A percentile compares a stretch with the other conserved stretches of the same genome.
Conservation (phyloP, 1,139 yeast genomes). For the Williopsis jadinii region DNA sequence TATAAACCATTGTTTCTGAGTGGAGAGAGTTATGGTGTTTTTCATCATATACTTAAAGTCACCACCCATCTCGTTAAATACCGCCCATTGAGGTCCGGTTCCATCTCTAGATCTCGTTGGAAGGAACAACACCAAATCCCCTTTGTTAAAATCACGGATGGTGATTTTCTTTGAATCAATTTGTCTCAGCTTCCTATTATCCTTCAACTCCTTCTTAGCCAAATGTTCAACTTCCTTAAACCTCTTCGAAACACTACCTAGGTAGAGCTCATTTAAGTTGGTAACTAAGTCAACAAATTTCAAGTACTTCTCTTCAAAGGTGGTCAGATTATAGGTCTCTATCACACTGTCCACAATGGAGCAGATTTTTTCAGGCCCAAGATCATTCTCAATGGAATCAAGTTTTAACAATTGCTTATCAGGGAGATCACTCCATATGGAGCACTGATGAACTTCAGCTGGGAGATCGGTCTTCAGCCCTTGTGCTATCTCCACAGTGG, state of each 20-base stretch:
- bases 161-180: slow-evolving; percentile 51
- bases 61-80: slow-evolving; percentile 68
- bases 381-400: slow-evolving; percentile 4
- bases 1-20: slow-evolving; percentile 62
- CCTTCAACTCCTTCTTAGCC: slow-evolving; percentile 80
- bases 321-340: slow-evolving; percentile 17
- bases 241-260: slow-evolving; percentile 64
- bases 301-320: slow-evolving; percentile 19
- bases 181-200: slow-evolving; percentile 48
- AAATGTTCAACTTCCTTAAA: slow-evolving; percentile 88
- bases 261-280: slow-evolving; percentile 39
- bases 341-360: slow-evolving; percentile 15
- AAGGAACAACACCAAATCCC: slow-evolving; percentile 74
- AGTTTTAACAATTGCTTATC: slow-evolving; percentile 10
- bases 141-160: slow-evolving; percentile 54
- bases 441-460: slow-evolving; percentile 7
- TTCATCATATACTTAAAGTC: slow-evolving; percentile 71
- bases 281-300: slow-evolving; percentile 16
- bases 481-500: slow-evolving; percentile 12
- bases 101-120: slow-evolving; percentile 47
- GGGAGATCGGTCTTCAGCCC: slow-evolving; percentile 19
- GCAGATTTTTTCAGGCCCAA: slow-evolving; percentile 14
- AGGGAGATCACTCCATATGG: slow-evolving; percentile 15
- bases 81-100: slow-evolving; percentile 55
- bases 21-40: slow-evolving; percentile 21